Evolutionary conservation across 805 yeast genomes (phyloP).

Genomic region (Sungouiella blattae): DNA sequence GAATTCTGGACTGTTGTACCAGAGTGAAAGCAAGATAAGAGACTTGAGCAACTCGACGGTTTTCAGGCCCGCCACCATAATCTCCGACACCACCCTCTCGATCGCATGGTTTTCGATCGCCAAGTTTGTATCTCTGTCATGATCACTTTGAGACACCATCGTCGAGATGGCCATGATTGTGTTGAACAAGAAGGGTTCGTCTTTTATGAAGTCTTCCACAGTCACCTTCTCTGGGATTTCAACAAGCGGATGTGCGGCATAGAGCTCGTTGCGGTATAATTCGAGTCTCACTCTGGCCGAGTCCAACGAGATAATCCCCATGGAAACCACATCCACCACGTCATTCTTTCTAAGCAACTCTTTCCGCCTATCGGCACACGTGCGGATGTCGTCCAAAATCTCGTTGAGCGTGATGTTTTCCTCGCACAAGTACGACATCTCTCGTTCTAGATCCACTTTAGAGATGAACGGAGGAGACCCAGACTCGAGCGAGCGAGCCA

Average conservation of each 20-base stretch:
- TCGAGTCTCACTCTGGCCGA: slow-evolving; percentile 58
- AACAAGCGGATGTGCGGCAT: slow-evolving; percentile 55
- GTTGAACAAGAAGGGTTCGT: slow-evolving; percentile 60
- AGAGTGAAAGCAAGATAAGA: slow-evolving; percentile 57
- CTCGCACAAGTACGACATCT: slow-evolving; percentile 32
- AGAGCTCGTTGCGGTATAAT: slow-evolving; percentile 46
- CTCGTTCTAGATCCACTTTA: slow-evolving; percentile 40
- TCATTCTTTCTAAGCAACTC: slow-evolving; percentile 23
- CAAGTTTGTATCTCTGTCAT: slow-evolving; percentile 40
- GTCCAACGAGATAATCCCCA: slow-evolving; percentile 53
- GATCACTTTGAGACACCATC: slow-evolving; percentile 30
- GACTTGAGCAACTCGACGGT: slow-evolving; percentile 63
- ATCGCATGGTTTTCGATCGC: slow-evolving; percentile 52
- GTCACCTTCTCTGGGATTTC: slow-evolving; percentile 43
- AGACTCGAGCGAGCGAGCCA: slow-evolving; percentile 2
- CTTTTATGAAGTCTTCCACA: slow-evolving; percentile 45
- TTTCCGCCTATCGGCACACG: slow-evolving; percentile 41
- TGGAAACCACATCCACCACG: slow-evolving; percentile 48
- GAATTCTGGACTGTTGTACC: slow-evolving; percentile 85
- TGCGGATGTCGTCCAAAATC: slow-evolving; percentile 45
- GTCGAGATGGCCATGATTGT: slow-evolving; percentile 63
- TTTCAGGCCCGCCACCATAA: slow-evolving; percentile 68
- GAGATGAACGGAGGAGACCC: slow-evolving; percentile 23
- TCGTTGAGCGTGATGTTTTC: slow-evolving; percentile 34
- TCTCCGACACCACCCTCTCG: slow-evolving; percentile 51